Conservation (phyloP, 495 filamentous ascomycete genomes). For the Tuber umbilicatum region DNA sequence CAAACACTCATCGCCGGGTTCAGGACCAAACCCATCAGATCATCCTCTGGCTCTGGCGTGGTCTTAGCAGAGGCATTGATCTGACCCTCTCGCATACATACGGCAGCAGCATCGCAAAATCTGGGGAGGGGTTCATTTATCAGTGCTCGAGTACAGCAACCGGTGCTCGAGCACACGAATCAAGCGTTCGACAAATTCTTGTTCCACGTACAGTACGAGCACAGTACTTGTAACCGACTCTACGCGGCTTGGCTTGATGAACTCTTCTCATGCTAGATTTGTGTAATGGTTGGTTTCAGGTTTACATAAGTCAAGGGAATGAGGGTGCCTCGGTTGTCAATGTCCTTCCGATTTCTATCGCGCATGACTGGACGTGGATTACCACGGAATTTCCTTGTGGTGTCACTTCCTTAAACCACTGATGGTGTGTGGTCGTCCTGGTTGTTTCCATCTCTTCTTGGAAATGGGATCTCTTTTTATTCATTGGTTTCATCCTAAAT, state of each 20-base stretch:
- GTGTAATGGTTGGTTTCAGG: background rate
- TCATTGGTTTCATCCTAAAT: constrained; percentile 1
- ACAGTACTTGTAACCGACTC: background rate
- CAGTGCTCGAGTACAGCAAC: too few relatives aligned
- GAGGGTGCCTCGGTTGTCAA: background rate
- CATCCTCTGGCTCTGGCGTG: background rate
- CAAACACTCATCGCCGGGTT: background rate
- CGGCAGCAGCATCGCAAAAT: background rate
- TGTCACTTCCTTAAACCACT: background rate
- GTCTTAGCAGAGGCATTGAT: background rate
- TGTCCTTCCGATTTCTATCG: background rate
- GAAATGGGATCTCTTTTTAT: background rate
- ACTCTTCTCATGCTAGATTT: background rate
- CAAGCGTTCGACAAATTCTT: background rate
- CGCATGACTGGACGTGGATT: background rate
- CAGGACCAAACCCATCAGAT: background rate
- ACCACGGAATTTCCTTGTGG: background rate
- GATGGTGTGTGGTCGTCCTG: background rate
- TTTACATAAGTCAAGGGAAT: background rate
- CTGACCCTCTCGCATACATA: background rate
- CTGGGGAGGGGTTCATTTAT: background rate
- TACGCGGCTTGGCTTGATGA: background rate
- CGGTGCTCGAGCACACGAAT: background rate
- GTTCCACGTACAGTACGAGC: too few relatives aligned
- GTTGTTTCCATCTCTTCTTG: background rate